These are phyloP conservation scores for Lasiosphaeria ovina DNA, from an alignment of 495 filamentous ascomycete species.

Conservation along the genomic window DNA sequence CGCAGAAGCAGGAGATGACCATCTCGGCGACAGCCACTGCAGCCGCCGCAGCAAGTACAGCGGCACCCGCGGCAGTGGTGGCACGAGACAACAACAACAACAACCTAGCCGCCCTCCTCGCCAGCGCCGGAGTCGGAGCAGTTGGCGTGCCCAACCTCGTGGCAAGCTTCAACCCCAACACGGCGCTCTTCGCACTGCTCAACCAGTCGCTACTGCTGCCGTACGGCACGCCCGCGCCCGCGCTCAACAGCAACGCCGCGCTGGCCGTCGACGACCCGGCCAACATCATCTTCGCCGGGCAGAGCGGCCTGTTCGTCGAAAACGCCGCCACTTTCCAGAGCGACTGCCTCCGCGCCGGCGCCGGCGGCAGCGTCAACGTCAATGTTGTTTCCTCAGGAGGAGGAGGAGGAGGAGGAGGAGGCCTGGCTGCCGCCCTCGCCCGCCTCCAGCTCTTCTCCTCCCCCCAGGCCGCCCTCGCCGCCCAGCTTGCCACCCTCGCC, in stretches of 20 bases:
- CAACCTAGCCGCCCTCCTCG: too few relatives aligned
- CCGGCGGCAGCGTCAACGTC: background rate
- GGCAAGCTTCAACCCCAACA: conserved; percentile 9
- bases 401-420: background rate
- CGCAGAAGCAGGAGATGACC: conserved; percentile 33
- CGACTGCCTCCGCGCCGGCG: conserved; percentile 24
- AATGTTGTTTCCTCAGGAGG: background rate
- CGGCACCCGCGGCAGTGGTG: conserved; percentile 10
- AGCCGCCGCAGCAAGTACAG: background rate
- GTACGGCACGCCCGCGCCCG: conserved; percentile 25
- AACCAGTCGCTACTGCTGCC: conserved; percentile 33
- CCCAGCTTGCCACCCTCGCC: conserved; percentile 9
- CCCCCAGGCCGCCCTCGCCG: conserved; percentile 17
- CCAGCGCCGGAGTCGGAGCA: too few relatives aligned
- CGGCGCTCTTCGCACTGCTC: conserved; percentile 26
- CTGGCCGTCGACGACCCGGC: conserved; percentile 35
- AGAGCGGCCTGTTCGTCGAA: conserved; percentile 30
- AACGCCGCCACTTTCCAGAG: conserved; percentile 27
- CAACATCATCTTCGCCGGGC: conserved; percentile 32
- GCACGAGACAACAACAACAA: conserved; percentile 4
- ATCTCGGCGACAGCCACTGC: conserved; percentile 29
- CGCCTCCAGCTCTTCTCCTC: conserved; percentile 19
- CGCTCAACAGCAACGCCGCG: conserved; percentile 10
- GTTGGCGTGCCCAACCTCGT: too few relatives aligned
- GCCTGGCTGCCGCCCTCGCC: background rate